phyloP scores from a whole-genome alignment of 768 basidiomycete species.

The Pluteus cervinus region DNA sequence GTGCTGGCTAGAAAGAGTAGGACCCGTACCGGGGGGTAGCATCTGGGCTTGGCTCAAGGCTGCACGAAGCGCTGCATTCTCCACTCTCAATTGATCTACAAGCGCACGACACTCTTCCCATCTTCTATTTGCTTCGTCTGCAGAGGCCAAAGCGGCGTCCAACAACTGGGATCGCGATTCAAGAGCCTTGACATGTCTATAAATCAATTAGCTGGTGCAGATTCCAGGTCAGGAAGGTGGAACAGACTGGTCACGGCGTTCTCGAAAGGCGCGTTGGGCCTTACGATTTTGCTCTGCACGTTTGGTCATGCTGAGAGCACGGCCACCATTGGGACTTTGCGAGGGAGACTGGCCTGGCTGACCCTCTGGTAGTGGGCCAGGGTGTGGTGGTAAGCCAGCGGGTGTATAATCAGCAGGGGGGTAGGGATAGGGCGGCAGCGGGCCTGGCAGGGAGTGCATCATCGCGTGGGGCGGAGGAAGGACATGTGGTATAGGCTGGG shows the following conservation, averaged over 20 bases:
- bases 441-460: constrained; percentile 40
- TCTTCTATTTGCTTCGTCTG: constrained; percentile 82
- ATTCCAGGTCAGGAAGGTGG: constrained; percentile 10
- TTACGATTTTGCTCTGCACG: constrained; percentile 94
- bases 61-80: constrained; percentile 73
- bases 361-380: constrained; percentile 19
- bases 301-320: constrained; percentile 73
- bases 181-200: constrained; percentile 80
- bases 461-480: constrained; percentile 50
- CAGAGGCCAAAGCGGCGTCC: constrained; percentile 79
- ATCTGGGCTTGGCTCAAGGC: constrained; percentile 50
- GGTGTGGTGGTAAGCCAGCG: constrained; percentile 38
- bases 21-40: constrained; percentile 20
- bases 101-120: constrained; percentile 90
- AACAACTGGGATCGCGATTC: constrained; percentile 82
- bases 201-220: constrained; percentile 4
- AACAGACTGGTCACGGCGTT: constrained; percentile 83
- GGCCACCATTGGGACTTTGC: constrained; percentile 26
- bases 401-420: constrained; percentile 48
- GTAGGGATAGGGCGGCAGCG: constrained; percentile 45
- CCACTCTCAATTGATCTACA: constrained; percentile 81
- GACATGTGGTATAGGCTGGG: constrained; percentile 41
- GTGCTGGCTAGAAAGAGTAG: background rate
- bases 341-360: constrained; percentile 23
- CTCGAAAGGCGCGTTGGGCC: constrained; percentile 87